Evolutionary conservation across 495 filamentous ascomycete genomes (phyloP), one percentile per base, ranked within the genome.

Genomic region (Talaromyces ruber): DNA sequence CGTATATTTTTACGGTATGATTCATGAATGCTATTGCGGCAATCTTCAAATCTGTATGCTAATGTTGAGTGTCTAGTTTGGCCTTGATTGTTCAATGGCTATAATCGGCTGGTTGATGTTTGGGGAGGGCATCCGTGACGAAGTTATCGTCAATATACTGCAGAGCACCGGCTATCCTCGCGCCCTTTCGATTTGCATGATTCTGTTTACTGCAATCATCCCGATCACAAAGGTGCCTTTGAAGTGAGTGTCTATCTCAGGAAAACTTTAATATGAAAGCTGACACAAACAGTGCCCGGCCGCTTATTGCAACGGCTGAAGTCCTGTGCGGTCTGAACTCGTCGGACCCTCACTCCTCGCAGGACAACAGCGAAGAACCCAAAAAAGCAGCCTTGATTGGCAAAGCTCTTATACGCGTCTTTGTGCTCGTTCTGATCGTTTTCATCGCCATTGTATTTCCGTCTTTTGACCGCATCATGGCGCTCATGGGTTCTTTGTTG

Each of bases 211-310:
- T 64, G 86, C 88, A 57, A 91, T 98, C 67, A 96, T 98, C 63
- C 94, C 94, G 4, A 76, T 98, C 30, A 96, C 94, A 16, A 98
- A 98, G 74, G 84, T 96, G 24, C 94, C 94, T 18, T 76, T 98
- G 57, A 97, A 97, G 82, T 87, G 72, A 77, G 82, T 75, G 39
- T 25, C 4, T 26, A 32, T 22, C 25, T 58, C 26, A 43, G n/a
- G 28, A n/a, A 8, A 16, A 32, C 16, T 14, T 22, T 57, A 47
- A 21, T 21, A 22, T 18, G 6, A 56, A 61, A 52, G 21, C 21
- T 60, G 32, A 64, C 50, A 56, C 14, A 12, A n/a, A 24, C 34
- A 86, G 84, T 72, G 88, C 89, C 22, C 86, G 92, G 1, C 94
- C 94, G 43, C 91, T 98, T 64, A 81, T 96, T 52, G 85, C 87